Conservation (phyloP, 1,284 basidiomycete species). For the Erythrobasidium hasegawianum region DNA sequence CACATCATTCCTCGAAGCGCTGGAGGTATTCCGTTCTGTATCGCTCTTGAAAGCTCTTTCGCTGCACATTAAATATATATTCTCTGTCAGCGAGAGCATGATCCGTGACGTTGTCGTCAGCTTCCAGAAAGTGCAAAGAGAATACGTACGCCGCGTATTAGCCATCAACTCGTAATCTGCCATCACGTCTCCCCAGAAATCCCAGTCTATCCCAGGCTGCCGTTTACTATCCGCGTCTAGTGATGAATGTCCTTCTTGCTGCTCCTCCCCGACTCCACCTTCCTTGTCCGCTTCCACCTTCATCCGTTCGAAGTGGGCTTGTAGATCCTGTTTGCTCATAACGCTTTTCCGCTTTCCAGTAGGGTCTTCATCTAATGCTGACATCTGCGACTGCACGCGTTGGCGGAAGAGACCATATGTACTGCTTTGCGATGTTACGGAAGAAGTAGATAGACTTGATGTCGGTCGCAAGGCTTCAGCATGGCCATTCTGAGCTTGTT, state of each 20-base stretch:
- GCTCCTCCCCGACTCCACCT: background rate
- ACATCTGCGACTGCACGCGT: background rate
- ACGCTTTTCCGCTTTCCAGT: background rate
- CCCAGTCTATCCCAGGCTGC: slow-evolving; percentile 55
- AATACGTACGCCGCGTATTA: slow-evolving; percentile 55
- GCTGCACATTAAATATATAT: slow-evolving; percentile 49
- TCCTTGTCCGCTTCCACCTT: background rate
- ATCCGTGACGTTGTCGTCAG: slow-evolving; percentile 14
- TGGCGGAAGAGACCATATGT: background rate
- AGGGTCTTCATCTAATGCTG: background rate
- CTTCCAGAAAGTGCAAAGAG: background rate
- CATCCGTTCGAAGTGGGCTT: background rate
- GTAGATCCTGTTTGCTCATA: background rate
- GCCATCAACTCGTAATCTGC: slow-evolving; percentile 88
- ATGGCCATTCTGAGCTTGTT: background rate
- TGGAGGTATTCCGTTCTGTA: slow-evolving; percentile 84
- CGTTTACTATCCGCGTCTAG: background rate
- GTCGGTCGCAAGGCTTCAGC: background rate
- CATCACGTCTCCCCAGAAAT: slow-evolving; percentile 95
- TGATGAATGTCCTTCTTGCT: background rate
- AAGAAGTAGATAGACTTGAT: background rate
- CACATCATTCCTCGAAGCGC: slow-evolving; percentile 89
- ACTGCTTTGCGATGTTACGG: background rate
- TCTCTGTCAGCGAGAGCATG: too few species aligned
- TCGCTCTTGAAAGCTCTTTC: slow-evolving; percentile 77